Conservation (phyloP, 1,284 basidiomycete genomes). For the Puccinia horiana region DNA sequence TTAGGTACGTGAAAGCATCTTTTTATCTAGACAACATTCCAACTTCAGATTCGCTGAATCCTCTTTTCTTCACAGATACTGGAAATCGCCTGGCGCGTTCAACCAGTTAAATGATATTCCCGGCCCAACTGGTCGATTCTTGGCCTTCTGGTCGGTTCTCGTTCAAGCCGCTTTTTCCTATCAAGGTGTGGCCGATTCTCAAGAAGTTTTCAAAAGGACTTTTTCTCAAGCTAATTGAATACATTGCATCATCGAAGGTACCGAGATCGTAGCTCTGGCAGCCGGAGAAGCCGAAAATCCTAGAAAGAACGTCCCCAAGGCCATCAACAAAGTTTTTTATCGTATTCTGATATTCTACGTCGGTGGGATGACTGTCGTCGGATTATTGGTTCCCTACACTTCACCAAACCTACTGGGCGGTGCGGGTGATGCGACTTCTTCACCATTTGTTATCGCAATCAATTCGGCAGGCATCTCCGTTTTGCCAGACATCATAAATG, state of each 20-base stretch:
- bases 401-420: constrained; percentile 65
- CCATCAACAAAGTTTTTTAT: constrained; percentile 77
- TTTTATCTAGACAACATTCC: neutral
- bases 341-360: constrained; percentile 61
- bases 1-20: constrained; percentile 53
- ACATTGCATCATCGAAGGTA: constrained; percentile 59
- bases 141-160: constrained; percentile 57
- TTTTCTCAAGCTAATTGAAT: constrained; percentile 73
- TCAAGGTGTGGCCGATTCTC: constrained; percentile 67
- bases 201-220: neutral
- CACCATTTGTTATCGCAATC: constrained; percentile 79
- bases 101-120: constrained; percentile 60
- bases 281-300: constrained; percentile 71
- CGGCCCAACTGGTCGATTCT: constrained; percentile 66
- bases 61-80: constrained; percentile 69
- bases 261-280: constrained; percentile 82
- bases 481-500: constrained; percentile 77
- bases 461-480: constrained; percentile 71
- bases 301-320: constrained; percentile 74
- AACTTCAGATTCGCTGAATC: constrained; percentile 54
- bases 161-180: constrained; percentile 61
- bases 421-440: constrained; percentile 68
- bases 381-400: constrained; percentile 73
- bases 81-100: constrained; percentile 68
- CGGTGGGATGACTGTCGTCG: constrained; percentile 67